These are phyloP conservation scores for Venturia nashicola DNA, from an alignment of 2,329 filamentous ascomycete genomes.

Conservation along the genomic window DNA sequence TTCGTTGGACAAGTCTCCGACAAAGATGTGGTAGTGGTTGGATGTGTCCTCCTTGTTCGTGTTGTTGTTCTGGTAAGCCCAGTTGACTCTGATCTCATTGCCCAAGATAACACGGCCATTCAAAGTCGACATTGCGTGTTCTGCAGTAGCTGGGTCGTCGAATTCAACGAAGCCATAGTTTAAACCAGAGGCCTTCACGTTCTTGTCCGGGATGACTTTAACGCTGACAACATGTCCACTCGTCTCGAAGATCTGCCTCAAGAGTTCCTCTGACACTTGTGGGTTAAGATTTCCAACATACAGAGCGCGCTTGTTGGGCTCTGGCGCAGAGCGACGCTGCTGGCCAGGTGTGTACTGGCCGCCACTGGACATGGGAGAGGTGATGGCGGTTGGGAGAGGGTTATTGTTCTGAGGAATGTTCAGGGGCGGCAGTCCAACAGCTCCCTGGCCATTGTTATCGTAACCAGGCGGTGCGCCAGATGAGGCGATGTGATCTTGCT, in stretches of 20 bases:
- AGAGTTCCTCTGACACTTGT: slow-evolving; percentile 86
- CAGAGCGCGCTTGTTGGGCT: slow-evolving; percentile 95
- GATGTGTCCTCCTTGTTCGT: slow-evolving; percentile 94
- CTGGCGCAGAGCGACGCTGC: slow-evolving; percentile 79
- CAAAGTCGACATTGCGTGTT: slow-evolving; percentile 92
- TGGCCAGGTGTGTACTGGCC: slow-evolving; percentile 30
- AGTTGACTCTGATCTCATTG: slow-evolving; percentile 96
- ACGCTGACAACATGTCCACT: slow-evolving; percentile 97
- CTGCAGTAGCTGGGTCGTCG: slow-evolving; percentile 90
- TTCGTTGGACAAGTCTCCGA: slow-evolving; percentile 94
- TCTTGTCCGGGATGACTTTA: slow-evolving; percentile 99
- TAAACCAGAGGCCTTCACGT: slow-evolving; percentile 66
- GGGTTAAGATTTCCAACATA: slow-evolving; percentile 94
- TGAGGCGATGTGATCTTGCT: slow-evolving; percentile 27
- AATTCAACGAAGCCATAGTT: slow-evolving; percentile 99
- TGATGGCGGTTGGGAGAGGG: slow-evolving; percentile 84
- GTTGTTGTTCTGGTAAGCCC: slow-evolving; percentile 96
- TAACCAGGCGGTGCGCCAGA: slow-evolving; percentile 59
- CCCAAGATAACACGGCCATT: slow-evolving; percentile 93
- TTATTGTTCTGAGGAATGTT: slow-evolving; percentile 94
- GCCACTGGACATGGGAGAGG: slow-evolving; percentile 66
- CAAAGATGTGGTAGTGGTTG: slow-evolving; percentile 97
- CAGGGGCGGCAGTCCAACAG: slow-evolving; percentile 70
- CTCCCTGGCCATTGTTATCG: slow-evolving; percentile 62
- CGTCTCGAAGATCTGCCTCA: slow-evolving; percentile 97